These are phyloP conservation scores for Xylaria acuta DNA, from an alignment of 495 filamentous ascomycete species.

Conservation along the genomic window DNA sequence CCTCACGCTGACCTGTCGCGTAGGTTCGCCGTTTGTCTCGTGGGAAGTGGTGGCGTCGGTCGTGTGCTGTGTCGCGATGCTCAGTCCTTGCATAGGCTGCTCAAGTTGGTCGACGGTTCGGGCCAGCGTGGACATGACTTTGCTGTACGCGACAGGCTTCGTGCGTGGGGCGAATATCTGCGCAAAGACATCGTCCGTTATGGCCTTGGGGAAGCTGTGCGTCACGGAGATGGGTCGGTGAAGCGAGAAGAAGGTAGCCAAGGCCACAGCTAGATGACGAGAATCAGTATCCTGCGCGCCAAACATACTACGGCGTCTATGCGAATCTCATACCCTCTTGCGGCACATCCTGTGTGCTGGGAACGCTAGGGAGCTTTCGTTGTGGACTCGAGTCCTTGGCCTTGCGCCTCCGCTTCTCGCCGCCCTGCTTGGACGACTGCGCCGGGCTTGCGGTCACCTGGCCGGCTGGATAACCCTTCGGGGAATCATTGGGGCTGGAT, in stretches of 20 bases:
- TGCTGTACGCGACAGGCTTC: conserved; percentile 56
- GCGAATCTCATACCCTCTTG: conserved; percentile 65
- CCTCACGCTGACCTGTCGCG: conserved; percentile 50
- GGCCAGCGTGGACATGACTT: conserved; percentile 81
- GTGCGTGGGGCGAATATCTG: conserved; percentile 74
- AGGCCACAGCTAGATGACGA: conserved; percentile 69
- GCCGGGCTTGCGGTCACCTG: conserved; percentile 48
- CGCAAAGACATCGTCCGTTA: conserved; percentile 76
- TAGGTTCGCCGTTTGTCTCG: conserved; percentile 39
- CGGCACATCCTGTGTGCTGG: conserved; percentile 79
- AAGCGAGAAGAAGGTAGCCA: conserved; percentile 94
- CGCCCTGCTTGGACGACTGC: conserved; percentile 44
- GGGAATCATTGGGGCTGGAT: conserved; percentile 59
- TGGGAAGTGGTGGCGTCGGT: conserved; percentile 33
- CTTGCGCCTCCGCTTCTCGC: conserved; percentile 57
- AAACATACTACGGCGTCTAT: neutral
- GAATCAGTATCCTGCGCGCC: conserved; percentile 24
- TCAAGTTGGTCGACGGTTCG: conserved; percentile 76
- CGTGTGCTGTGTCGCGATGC: conserved; percentile 36
- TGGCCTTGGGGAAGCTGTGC: conserved; percentile 72
- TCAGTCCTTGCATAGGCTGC: conserved; percentile 56
- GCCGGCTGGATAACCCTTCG: conserved; percentile 52
- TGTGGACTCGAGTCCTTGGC: conserved; percentile 42
- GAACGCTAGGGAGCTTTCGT: conserved; percentile 66
- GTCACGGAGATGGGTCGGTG: conserved; percentile 93